A percentile compares a stretch with the other conserved stretches of the same genome.
phyloP scores from a whole-genome alignment of 148 eudicot species.

The Agrostemma githago region DNA sequence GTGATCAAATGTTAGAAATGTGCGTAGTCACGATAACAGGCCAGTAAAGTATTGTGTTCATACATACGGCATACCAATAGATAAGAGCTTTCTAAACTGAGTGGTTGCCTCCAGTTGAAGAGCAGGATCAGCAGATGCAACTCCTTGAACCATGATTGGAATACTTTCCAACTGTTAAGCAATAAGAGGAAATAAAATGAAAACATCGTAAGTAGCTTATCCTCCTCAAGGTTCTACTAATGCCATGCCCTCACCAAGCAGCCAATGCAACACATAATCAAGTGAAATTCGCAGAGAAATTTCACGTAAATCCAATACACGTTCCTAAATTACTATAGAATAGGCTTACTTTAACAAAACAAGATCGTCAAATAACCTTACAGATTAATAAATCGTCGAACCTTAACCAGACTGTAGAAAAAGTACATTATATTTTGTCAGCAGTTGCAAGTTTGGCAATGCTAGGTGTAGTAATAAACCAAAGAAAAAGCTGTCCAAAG shows the following conservation, averaged over 20 bases:
- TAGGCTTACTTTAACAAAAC: neutral
- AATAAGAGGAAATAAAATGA: slow-evolving; percentile 11
- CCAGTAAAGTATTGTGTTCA: neutral
- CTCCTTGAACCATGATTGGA: slow-evolving; percentile 83
- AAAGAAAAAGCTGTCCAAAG: too few relatives aligned
- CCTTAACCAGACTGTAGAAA: too few relatives aligned
- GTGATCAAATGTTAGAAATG: slow-evolving; percentile 17
- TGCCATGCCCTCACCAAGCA: neutral
- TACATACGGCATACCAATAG: slow-evolving; percentile 67
- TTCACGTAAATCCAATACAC: neutral
- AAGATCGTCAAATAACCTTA: neutral
- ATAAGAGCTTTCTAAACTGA: slow-evolving; percentile 76
- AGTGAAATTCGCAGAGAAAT: neutral
- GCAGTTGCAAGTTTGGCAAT: neutral
- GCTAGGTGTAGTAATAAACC: neutral
- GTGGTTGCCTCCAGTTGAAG: slow-evolving; percentile 86
- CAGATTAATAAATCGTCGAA: neutral
- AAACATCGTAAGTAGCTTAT: neutral
- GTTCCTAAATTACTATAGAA: neutral
- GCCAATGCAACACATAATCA: neutral
- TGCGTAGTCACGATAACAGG: slow-evolving; percentile 3
- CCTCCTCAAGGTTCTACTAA: neutral
- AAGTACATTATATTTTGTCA: too few relatives aligned
- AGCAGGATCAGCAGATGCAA: slow-evolving; percentile 71
- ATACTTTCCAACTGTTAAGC: slow-evolving; percentile 69